Evolutionary conservation across 371 early-diverging fungal genomes (phyloP).

Genomic region (Catenaria anguillulae): DNA sequence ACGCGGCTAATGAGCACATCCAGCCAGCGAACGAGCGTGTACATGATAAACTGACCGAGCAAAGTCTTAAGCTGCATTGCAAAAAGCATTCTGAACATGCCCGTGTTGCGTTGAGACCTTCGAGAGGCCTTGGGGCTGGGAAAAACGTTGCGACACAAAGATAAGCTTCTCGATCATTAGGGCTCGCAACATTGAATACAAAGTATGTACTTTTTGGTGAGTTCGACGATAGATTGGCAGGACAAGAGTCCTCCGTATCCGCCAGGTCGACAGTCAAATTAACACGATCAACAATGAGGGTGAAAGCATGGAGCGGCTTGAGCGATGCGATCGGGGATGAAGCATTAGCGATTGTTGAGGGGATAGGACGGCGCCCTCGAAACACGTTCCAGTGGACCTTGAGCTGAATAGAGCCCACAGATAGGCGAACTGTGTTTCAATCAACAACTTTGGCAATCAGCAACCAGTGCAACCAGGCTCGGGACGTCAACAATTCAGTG

Average conservation of each 20-base stretch:
- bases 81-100: background rate
- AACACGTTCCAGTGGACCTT: background rate
- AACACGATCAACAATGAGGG: background rate
- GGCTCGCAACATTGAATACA: background rate
- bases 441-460: background rate
- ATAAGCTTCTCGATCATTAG: background rate
- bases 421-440: background rate
- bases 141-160: background rate
- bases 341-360: no score
- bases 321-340: background rate
- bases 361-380: background rate
- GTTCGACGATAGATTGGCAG: background rate
- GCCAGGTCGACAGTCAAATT: background rate
- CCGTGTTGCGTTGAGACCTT: background rate
- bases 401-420: background rate
- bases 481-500: no score
- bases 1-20: background rate
- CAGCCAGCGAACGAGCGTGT: background rate
- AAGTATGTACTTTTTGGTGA: no score
- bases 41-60: background rate
- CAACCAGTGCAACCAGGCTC: no score
- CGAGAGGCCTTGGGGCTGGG: background rate
- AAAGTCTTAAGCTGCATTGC: background rate
- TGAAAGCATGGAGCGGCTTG: background rate
- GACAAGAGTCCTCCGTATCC: background rate